These are phyloP conservation scores for Blepharisma japonicum DNA, from an alignment of 73 alveolate genomes.

Conservation along the genomic window DNA sequence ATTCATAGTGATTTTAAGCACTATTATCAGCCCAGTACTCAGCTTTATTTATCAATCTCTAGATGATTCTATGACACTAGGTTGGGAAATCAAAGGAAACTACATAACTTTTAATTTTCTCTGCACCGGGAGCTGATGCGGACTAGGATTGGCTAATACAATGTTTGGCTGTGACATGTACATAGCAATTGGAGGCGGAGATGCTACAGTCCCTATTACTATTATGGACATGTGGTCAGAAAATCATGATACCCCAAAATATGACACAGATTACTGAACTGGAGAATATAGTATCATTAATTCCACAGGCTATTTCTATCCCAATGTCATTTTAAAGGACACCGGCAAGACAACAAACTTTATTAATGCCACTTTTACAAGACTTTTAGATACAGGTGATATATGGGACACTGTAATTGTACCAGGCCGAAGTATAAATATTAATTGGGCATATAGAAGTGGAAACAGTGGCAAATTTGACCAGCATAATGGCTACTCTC, in stretches of 20 bases:
- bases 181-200: not conserved
- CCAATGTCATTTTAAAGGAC: too few species aligned
- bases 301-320: too few species aligned
- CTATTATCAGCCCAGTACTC: too few species aligned
- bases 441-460: not conserved
- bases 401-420: not conserved
- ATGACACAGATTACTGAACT: not conserved
- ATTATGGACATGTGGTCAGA: not conserved
- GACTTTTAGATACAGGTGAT: not conserved
- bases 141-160: not conserved
- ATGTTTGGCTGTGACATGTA: slow-evolving; percentile 25
- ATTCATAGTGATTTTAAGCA: too few species aligned
- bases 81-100: not conserved
- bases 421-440: not conserved
- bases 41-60: not conserved
- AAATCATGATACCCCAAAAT: slow-evolving; percentile 10
- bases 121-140: not conserved
- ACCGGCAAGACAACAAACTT: too few species aligned
- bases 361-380: not conserved
- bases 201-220: not conserved
- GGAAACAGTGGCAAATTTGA: not conserved
- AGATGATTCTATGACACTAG: not conserved
- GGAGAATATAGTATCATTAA: too few species aligned
- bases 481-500: not conserved
- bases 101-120: not conserved